Evolutionary conservation across 495 filamentous ascomycete genomes (phyloP).

Genomic region (Aspergillus coremiiformis): DNA sequence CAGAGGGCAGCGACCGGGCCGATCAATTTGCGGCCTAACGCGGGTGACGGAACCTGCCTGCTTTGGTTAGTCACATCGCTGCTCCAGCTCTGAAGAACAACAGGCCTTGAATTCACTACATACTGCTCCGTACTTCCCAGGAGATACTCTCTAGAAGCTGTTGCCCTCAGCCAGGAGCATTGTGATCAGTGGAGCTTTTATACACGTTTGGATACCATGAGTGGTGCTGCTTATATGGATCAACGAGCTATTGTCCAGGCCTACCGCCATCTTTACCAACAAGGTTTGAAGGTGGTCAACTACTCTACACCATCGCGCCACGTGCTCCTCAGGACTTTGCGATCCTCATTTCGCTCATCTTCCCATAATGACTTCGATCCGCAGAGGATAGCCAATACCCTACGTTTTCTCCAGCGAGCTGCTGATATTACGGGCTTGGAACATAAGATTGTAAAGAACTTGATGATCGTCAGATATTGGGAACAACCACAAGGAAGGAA

Average conservation of each 20-base stretch:
- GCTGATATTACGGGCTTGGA: conserved; percentile 60
- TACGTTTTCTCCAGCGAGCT: conserved; percentile 70
- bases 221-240: conserved; percentile 11
- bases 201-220: not conserved
- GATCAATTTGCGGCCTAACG: conserved; percentile 24
- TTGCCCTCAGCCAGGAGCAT: not conserved
- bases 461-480: conserved; percentile 59
- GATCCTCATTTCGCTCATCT: conserved; percentile 60
- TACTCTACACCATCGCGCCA: conserved; percentile 72
- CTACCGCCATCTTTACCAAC: conserved; percentile 73
- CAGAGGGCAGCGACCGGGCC: conserved; percentile 1
- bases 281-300: conserved; percentile 67
- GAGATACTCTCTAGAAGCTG: not conserved
- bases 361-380: conserved; percentile 46
- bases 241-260: conserved; percentile 52
- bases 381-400: conserved; percentile 59
- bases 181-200: not conserved
- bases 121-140: not conserved
- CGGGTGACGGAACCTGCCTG: conserved; percentile 10
- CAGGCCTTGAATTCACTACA: not conserved
- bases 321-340: conserved; percentile 55
- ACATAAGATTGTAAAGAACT: conserved; percentile 70
- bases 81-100: not conserved
- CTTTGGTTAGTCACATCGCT: conserved; percentile 11
- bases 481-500: conserved; percentile 33